Conservation (phyloP, 106 monocot genomes). For the Phalaenopsis aphrodite region DNA sequence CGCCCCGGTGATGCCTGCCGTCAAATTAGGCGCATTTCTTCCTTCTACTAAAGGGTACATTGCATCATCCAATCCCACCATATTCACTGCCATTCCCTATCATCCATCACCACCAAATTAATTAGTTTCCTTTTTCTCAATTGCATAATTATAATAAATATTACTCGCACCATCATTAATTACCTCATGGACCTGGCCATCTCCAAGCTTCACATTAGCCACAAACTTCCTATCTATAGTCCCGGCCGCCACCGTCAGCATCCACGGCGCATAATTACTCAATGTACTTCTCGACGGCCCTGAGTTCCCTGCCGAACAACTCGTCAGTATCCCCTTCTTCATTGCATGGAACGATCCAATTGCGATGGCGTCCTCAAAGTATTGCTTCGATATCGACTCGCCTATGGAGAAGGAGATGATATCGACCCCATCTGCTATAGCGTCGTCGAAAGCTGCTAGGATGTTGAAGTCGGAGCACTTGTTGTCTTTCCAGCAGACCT, state of each 20-base stretch:
- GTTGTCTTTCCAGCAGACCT: slow-evolving; percentile 12
- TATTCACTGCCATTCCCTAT: too few species aligned
- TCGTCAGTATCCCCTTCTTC: slow-evolving; percentile 23
- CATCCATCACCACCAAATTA: too few species aligned
- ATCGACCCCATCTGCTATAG: slow-evolving; percentile 2
- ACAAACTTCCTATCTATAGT: slow-evolving; percentile 6
- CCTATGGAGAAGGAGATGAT: neutral
- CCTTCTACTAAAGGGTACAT: neutral
- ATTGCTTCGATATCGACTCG: neutral
- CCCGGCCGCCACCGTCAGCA: slow-evolving; percentile 17
- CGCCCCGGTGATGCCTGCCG: too few species aligned
- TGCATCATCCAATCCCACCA: neutral
- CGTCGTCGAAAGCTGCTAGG: slow-evolving; percentile 36
- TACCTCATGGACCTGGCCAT: too few species aligned
- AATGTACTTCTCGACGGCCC: slow-evolving; percentile 2
- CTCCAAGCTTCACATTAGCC: neutral
- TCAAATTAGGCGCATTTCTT: neutral
- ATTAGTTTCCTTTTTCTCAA: too few species aligned
- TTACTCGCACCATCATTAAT: too few species aligned
- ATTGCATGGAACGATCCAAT: slow-evolving; percentile 43
- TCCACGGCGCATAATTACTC: slow-evolving; percentile 9
- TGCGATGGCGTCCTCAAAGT: slow-evolving; percentile 16
- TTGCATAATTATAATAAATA: too few species aligned
- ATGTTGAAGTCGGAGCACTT: slow-evolving; percentile 13
- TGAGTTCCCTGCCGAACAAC: slow-evolving; percentile 36